Evolutionary conservation across 345 rosid species (phyloP).

Genomic region (Toxicodendron radicans): DNA sequence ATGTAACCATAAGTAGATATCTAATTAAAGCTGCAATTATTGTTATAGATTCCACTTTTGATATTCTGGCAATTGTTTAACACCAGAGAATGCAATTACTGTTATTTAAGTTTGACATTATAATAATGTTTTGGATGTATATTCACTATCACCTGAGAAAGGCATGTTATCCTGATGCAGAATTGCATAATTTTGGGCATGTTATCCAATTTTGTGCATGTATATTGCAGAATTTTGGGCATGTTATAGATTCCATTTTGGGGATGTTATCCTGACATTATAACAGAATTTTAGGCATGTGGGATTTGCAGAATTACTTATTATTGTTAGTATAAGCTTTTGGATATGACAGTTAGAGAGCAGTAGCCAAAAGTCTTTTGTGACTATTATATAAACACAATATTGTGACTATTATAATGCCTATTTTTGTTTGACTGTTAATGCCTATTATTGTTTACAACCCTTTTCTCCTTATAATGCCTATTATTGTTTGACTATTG

Average conservation of each 20-base stretch:
- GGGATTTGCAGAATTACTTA: background rate
- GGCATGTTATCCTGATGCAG: slow-evolving; percentile 28
- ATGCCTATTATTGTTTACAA: too few relatives aligned
- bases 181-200: too few relatives aligned
- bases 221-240: slow-evolving; percentile 38
- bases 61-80: slow-evolving; percentile 23
- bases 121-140: slow-evolving; percentile 31
- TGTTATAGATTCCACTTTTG: slow-evolving; percentile 27
- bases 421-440: too few relatives aligned
- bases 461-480: too few relatives aligned
- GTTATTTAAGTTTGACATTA: too few relatives aligned
- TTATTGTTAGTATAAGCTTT: background rate
- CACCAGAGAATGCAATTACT: slow-evolving; percentile 16
- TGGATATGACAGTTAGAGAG: too few relatives aligned
- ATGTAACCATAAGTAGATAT: slow-evolving; percentile 34
- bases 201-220: too few relatives aligned
- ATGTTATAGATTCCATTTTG: slow-evolving; percentile 32
- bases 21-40: slow-evolving; percentile 29
- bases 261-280: slow-evolving; percentile 22
- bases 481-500: too few relatives aligned
- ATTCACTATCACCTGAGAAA: slow-evolving; percentile 44
- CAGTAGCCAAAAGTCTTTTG: too few relatives aligned
- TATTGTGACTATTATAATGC: too few relatives aligned
- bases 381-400: too few relatives aligned
- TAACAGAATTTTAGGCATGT: background rate